Base-by-base conservation (phyloP, 1,284 basidiomycete species). In the Ustilago cynodontis region DNA sequence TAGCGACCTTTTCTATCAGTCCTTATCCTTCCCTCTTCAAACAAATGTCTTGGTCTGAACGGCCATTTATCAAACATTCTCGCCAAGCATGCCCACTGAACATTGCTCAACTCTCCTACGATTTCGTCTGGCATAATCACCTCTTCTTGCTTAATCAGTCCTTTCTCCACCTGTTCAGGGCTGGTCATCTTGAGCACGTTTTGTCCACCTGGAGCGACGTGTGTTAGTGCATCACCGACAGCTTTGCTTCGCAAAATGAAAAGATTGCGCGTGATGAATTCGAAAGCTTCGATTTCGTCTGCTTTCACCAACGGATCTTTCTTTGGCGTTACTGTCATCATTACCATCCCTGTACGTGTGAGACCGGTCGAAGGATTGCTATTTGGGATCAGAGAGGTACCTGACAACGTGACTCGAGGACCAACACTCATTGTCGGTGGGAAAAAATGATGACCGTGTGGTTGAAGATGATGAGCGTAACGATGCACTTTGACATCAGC, bases 1-100 rank as follows among this genome's bases (percentile, higher is more conserved):
- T 60, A 70, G 22, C 65, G 65, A n/a, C 59, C 35, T 45, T 69
- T 71, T 18, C 66, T 65, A n/a, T 74, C 70, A 13, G 45, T 50
- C 63, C 62, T 66, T 39, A 78, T 43, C n/a, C 79, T 67, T 6
- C 79, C 79, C 50, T 78, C 77, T 41, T 80, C 81, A 18, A 82
- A 77, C 54, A 80, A 57, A 31, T 75, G 69, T 49, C 59, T 43
- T 3, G 84, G 84, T 8, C 82, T 66, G 76, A 85, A 85, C 3
- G 84, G 84, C 84, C 84, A 85, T 52, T 72, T 70, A 20, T 85
- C 81, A 73, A 85, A 85, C 59, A 77, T 81, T 35, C 69, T 59
- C 2, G 82, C 79, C 47, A 85, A 65, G 18, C 66, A 64, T 7
- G 78, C 81, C 81, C 80, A 83, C 58, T 85, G 82, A 18, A 64